phyloP scores from a whole-genome alignment of 257 asterid genomes.

The Gardenia jasminoides region DNA sequence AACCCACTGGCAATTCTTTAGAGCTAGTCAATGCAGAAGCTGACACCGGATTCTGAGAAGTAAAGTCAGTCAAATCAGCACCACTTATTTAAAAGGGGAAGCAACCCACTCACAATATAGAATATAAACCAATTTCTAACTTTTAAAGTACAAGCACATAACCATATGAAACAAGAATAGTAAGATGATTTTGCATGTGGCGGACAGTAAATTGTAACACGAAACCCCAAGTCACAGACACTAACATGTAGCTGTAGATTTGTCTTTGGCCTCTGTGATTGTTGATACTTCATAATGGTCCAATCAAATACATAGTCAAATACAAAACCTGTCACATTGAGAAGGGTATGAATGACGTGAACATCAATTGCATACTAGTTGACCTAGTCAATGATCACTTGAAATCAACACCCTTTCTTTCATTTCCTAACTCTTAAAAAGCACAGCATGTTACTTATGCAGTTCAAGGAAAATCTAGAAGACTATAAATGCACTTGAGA shows the following conservation, averaged over 20 bases:
- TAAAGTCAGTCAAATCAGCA: neutral
- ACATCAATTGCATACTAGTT: neutral
- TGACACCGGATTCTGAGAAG: conserved; percentile 7
- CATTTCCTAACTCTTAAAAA: neutral
- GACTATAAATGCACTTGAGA: neutral
- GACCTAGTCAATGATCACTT: neutral
- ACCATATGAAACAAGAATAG: neutral
- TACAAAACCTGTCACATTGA: conserved; percentile 19
- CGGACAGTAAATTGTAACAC: neutral
- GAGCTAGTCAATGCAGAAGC: conserved; percentile 6
- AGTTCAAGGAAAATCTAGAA: neutral
- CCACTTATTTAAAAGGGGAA: neutral
- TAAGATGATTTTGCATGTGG: neutral
- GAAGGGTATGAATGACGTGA: neutral
- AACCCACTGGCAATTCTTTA: neutral
- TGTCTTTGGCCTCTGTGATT: conserved; percentile 22
- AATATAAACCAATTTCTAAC: neutral
- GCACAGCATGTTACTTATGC: neutral
- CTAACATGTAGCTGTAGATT: conserved; percentile 13
- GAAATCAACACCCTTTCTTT: neutral
- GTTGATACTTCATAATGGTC: conserved; percentile 36
- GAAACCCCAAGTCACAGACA: neutral
- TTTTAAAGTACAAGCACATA: neutral
- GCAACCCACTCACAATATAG: neutral
- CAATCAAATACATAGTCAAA: conserved; percentile 32